Conservation (phyloP, 2,329 filamentous ascomycete species). For the Botrytis porri region DNA sequence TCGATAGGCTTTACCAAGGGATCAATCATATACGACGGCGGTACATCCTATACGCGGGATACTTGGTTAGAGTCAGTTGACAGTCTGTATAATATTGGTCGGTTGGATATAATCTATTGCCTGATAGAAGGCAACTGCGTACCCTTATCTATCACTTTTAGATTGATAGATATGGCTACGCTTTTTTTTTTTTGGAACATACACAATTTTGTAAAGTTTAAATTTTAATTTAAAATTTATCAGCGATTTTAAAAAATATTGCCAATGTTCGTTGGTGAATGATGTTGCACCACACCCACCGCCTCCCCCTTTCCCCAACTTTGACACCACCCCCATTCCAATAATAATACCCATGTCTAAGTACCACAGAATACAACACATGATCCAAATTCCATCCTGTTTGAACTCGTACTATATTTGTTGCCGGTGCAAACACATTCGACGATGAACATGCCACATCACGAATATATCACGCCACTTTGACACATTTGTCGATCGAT, state of each 20-base stretch:
- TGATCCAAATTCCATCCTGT: not conserved
- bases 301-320: not conserved
- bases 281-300: not conserved
- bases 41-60: not conserved
- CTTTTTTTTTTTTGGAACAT: not conserved
- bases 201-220: not conserved
- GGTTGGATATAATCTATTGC: not conserved
- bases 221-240: not conserved
- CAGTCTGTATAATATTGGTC: not conserved
- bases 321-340: not conserved
- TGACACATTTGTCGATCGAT: not conserved
- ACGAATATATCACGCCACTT: constrained; percentile 17
- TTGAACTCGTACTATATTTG: not conserved
- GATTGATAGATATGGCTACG: not conserved
- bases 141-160: not conserved
- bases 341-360: not conserved
- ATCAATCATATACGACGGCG: not conserved
- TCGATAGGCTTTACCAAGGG: not conserved
- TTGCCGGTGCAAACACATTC: not conserved
- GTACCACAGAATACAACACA: not conserved
- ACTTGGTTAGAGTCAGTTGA: not conserved
- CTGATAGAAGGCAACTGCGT: not conserved
- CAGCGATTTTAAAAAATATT: not conserved
- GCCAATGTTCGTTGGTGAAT: not conserved
- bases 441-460: constrained; percentile 12